phyloP scores from a whole-genome alignment of 176 grass and related monocot species.

The Canna indica region DNA sequence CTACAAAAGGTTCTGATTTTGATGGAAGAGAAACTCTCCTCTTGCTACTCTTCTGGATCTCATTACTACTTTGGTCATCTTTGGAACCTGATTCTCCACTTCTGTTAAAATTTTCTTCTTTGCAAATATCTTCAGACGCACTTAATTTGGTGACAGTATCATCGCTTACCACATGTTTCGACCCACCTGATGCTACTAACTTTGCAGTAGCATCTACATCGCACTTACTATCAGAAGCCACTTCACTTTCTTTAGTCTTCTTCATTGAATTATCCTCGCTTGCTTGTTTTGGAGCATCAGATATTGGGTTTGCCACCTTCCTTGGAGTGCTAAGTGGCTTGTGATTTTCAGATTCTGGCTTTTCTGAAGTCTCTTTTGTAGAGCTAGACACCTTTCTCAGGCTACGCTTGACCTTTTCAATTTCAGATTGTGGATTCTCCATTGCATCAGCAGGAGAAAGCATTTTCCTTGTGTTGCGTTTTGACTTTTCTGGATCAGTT shows the following conservation, averaged over 20 bases:
- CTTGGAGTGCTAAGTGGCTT: not conserved
- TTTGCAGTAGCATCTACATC: not conserved
- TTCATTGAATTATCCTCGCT: not conserved
- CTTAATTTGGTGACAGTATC: not conserved
- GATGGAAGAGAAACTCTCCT: not conserved
- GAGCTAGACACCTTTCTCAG: slow-evolving; percentile 13
- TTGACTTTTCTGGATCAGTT: not conserved
- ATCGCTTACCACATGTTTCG: not conserved
- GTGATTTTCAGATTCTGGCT: not conserved
- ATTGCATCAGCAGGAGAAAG: not conserved
- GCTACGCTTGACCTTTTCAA: slow-evolving; percentile 6
- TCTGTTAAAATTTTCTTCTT: not conserved
- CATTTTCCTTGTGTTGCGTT: not conserved
- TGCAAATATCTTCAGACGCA: not conserved
- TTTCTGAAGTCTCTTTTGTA: not conserved
- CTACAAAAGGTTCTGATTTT: slow-evolving; percentile 1
- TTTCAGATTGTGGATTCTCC: slow-evolving; percentile 8
- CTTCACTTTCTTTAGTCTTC: not conserved
- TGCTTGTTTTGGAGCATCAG: not conserved
- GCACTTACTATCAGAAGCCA: not conserved
- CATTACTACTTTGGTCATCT: not conserved
- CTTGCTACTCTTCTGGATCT: slow-evolving; percentile 1
- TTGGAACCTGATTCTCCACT: not conserved
- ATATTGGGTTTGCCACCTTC: not conserved
- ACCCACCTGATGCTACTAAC: not conserved